phyloP scores from a whole-genome alignment of 352 stramenopile species.

The Globisporangium yorkense region DNA sequence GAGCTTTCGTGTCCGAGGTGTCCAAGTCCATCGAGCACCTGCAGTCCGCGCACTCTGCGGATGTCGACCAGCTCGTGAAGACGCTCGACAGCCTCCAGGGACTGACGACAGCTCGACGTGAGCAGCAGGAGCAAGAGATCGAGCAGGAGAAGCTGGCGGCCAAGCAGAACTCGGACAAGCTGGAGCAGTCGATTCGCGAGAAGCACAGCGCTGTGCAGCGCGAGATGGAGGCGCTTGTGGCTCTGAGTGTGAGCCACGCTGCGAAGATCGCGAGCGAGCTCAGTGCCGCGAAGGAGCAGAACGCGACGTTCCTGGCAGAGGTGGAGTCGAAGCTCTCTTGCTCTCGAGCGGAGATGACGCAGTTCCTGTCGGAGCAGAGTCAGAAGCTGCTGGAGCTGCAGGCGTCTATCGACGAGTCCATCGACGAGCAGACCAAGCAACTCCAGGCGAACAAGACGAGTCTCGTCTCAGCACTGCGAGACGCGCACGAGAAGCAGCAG shows the following conservation, averaged over 20 bases:
- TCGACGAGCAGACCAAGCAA: slow-evolving; percentile 37
- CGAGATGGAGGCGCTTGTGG: slow-evolving; percentile 26
- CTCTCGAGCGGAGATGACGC: slow-evolving; percentile 27
- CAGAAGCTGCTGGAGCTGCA: slow-evolving; percentile 43
- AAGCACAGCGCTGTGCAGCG: slow-evolving; percentile 24
- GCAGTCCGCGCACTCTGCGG: slow-evolving; percentile 30
- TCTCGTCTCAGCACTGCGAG: slow-evolving; percentile 24
- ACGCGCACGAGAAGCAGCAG: slow-evolving; percentile 30
- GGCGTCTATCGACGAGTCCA: slow-evolving; percentile 34
- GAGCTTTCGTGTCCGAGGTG: slow-evolving; percentile 36
- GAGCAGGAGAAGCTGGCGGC: slow-evolving; percentile 11
- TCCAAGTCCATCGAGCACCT: slow-evolving; percentile 38
- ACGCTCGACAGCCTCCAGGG: slow-evolving; percentile 25
- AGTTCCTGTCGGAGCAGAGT: slow-evolving; percentile 38
- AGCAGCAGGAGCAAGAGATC: slow-evolving; percentile 19
- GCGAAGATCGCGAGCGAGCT: slow-evolving; percentile 24
- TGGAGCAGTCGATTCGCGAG: slow-evolving; percentile 18
- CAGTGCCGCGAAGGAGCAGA: slow-evolving; percentile 20
- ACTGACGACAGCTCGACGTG: slow-evolving; percentile 14
- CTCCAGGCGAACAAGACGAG: slow-evolving; percentile 28
- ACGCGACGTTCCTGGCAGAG: slow-evolving; percentile 23
- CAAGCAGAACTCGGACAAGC: slow-evolving; percentile 17
- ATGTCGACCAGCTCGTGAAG: slow-evolving; percentile 34
- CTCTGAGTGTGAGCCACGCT: slow-evolving; percentile 26
- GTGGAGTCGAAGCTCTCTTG: slow-evolving; percentile 20